phyloP scores from a whole-genome alignment of 345 rosid genomes.

The Eucalyptus microcorys region DNA sequence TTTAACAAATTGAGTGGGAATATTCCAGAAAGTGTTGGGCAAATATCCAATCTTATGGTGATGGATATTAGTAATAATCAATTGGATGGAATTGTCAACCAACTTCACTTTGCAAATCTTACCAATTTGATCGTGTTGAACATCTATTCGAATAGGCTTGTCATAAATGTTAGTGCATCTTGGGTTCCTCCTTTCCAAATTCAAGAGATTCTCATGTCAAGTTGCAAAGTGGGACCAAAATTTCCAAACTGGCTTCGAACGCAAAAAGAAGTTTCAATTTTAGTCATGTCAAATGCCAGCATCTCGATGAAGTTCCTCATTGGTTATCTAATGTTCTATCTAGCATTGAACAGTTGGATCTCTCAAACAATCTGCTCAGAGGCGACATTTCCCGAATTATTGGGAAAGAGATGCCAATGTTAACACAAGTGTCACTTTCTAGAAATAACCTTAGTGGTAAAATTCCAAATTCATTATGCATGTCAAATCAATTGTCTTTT shows the following conservation, averaged over 20 bases:
- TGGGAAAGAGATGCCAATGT: neutral
- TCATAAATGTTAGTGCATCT: neutral
- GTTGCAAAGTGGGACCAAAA: neutral
- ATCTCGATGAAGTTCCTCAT: neutral
- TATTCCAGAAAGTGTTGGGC: constrained; percentile 1
- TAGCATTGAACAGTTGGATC: neutral
- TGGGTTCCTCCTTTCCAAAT: neutral
- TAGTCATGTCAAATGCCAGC: neutral
- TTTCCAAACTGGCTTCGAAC: neutral
- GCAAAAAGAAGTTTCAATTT: neutral
- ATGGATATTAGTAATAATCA: neutral
- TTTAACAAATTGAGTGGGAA: neutral
- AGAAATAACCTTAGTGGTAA: neutral
- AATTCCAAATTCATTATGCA: neutral
- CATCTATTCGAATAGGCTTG: neutral
- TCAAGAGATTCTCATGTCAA: neutral
- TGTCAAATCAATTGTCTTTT: neutral
- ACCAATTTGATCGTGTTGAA: neutral
- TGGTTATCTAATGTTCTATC: neutral
- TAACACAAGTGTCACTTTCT: neutral
- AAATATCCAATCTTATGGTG: neutral
- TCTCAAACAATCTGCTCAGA: neutral
- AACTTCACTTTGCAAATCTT: constrained; percentile 8
- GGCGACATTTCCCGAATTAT: neutral
- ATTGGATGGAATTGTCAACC: constrained; percentile 2